Evolutionary conservation across 768 basidiomycete species (phyloP), one percentile per base, ranked within the genome.

Genomic region (Podaxis sp.): DNA sequence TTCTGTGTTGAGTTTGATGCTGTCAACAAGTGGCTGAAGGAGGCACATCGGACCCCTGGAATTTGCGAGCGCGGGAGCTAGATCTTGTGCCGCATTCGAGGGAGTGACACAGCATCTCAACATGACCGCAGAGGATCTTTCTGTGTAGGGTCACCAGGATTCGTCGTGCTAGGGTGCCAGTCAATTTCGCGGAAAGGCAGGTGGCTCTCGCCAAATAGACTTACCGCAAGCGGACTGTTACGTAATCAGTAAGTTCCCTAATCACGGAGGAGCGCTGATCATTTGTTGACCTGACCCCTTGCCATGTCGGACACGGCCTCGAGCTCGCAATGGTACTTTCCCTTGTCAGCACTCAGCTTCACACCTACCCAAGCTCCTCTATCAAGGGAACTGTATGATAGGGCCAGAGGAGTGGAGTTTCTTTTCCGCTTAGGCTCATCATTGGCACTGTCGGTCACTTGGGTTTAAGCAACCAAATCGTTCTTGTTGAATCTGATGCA

Each of bases 381-480:
- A 25, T 80, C 86, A 66, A 86, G 83, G 65, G 89, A 94, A 70
- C 79, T 93, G 22, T 89, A 89, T 70, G 90, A 92, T 68, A 82
- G 93, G 58, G 85, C 89, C 41, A 81, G 88, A 74, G 93, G 93
- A 36, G 83, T 94, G 63, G 93, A 94, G 70, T 93, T 94, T 76
- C 80, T 94, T 36, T 93, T 89, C 72, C 88, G 93, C 58, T 71
- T 94, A 57, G 93, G 91, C 36, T 85, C 88, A 36, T 89, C 89
- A 61, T 81, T 94, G 36, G 82, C 78, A 63, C 76, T 94, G 93
- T 94, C 67, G 68, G 93, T 84, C 51, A 37, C 57, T 25, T 56
- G 25, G 69, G 13, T 64, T 59, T 37, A 63, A 47, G 68, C 36
- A 11, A 57, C 24, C 13, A 43, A 58, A 54, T 64, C 59, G 60